Conservation (phyloP, 169 alveolate species). For the Plasmodium relictum region DNA sequence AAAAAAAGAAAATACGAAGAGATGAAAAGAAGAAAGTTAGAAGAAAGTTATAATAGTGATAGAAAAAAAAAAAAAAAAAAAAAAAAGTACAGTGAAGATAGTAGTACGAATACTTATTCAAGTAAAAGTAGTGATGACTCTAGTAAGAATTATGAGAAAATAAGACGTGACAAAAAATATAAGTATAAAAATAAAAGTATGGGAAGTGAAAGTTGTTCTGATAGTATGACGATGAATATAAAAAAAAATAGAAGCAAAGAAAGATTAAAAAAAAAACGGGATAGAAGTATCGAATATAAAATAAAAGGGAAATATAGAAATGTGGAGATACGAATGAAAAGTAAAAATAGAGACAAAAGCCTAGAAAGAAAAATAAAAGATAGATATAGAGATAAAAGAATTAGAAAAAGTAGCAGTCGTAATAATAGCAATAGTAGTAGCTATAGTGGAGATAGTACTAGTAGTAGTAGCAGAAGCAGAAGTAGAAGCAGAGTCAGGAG, state of each 20-base stretch:
- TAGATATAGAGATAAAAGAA: slow-evolving; percentile 6
- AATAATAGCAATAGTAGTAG: neutral
- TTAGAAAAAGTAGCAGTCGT: neutral
- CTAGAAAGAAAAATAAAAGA: slow-evolving; percentile 14
- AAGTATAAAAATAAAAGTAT: neutral
- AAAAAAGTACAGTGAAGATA: neutral
- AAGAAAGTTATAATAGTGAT: neutral
- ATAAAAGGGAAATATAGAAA: slow-evolving; percentile 19
- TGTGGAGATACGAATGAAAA: slow-evolving; percentile 51
- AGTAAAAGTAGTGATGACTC: neutral
- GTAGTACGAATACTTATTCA: neutral
- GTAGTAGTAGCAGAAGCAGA: neutral
- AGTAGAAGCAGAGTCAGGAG: neutral
- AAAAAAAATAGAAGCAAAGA: slow-evolving; percentile 3
- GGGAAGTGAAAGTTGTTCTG: slow-evolving; percentile 3
- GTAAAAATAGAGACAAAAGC: slow-evolving; percentile 25
- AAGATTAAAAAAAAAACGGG: slow-evolving; percentile 8
- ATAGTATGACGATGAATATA: neutral
- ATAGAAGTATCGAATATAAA: slow-evolving; percentile 23
- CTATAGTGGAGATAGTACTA: neutral
- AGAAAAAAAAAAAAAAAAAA: neutral
- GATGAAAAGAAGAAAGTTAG: neutral
- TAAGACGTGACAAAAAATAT: neutral
- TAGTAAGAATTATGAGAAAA: neutral
- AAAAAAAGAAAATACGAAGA: neutral